phyloP scores from a whole-genome alignment of 192 early-diverging fungal species.

The Phlyctochytrium bullatum region DNA sequence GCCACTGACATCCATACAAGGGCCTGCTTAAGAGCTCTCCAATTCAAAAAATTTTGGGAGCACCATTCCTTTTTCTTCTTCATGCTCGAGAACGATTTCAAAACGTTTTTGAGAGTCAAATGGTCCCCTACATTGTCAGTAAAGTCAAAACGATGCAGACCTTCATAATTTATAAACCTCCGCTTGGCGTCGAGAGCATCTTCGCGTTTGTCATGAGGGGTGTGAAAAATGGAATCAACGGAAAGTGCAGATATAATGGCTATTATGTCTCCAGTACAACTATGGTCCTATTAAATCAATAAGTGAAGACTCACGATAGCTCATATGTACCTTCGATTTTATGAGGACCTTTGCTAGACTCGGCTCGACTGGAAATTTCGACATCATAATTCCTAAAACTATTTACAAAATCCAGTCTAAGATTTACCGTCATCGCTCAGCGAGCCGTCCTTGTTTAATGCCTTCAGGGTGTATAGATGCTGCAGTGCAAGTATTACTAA shows the following conservation, averaged over 20 bases:
- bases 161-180: slow-evolving; percentile 80
- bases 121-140: slow-evolving; percentile 66
- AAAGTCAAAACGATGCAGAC: slow-evolving; percentile 13
- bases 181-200: slow-evolving; percentile 75
- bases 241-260: slow-evolving; percentile 88
- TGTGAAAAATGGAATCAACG: slow-evolving; percentile 86
- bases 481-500: slow-evolving; percentile 81
- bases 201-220: slow-evolving; percentile 81
- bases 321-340: slow-evolving; percentile 57
- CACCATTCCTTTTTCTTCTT: slow-evolving; percentile 88
- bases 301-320: too few species aligned
- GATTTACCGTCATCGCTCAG: slow-evolving; percentile 66
- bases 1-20: slow-evolving; percentile 44
- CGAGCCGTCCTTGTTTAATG: slow-evolving; percentile 76
- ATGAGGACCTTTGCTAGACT: slow-evolving; percentile 84
- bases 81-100: slow-evolving; percentile 71
- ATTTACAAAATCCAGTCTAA: slow-evolving; percentile 33
- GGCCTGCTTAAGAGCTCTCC: slow-evolving; percentile 79
- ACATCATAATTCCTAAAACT: slow-evolving; percentile 52
- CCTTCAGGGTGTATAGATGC: slow-evolving; percentile 83
- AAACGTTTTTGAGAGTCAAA: slow-evolving; percentile 83
- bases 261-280: slow-evolving; percentile 86
- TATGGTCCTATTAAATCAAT: slow-evolving; percentile 18
- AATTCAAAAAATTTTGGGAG: slow-evolving; percentile 86
- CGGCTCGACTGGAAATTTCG: slow-evolving; percentile 91